Evolutionary conservation across 345 rosid genomes (phyloP).

Genomic region (Lagerstroemia speciosa): DNA sequence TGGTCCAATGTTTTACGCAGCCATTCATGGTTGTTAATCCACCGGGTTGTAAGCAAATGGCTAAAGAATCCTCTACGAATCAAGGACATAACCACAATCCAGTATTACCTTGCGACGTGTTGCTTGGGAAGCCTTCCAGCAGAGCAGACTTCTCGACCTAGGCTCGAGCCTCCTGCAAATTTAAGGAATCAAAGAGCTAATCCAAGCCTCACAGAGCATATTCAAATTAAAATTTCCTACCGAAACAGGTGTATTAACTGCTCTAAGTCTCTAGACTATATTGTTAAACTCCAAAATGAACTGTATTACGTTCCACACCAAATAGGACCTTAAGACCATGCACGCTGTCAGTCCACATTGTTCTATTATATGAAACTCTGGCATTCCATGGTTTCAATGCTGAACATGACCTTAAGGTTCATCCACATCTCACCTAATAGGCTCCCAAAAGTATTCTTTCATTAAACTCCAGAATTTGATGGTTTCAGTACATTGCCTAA

Average conservation of each 20-base stretch:
- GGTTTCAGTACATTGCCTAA: not conserved
- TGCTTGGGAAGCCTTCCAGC: conserved; percentile 73
- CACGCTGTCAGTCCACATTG: too few species aligned
- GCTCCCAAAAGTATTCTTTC: not conserved
- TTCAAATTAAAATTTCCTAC: not conserved
- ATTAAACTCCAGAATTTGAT: not conserved
- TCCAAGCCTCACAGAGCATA: not conserved
- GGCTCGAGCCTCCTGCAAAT: conserved; percentile 82
- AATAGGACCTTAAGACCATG: not conserved
- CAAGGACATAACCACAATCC: not conserved
- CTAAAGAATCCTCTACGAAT: not conserved
- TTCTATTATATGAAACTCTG: not conserved
- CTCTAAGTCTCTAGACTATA: not conserved
- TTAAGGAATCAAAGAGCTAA: conserved; percentile 7
- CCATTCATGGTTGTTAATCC: not conserved
- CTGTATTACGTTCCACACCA: not conserved
- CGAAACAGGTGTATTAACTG: not conserved
- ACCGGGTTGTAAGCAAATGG: not conserved
- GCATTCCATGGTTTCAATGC: not conserved
- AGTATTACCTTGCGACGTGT: conserved; percentile 63
- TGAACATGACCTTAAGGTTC: not conserved
- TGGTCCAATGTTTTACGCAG: not conserved
- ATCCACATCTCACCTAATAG: not conserved
- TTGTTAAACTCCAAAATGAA: not conserved
- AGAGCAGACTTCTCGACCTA: conserved; percentile 71